Evolutionary conservation across 441 rosid species (phyloP), one percentile per base, ranked within the genome.

Genomic region (Melastoma candidum): DNA sequence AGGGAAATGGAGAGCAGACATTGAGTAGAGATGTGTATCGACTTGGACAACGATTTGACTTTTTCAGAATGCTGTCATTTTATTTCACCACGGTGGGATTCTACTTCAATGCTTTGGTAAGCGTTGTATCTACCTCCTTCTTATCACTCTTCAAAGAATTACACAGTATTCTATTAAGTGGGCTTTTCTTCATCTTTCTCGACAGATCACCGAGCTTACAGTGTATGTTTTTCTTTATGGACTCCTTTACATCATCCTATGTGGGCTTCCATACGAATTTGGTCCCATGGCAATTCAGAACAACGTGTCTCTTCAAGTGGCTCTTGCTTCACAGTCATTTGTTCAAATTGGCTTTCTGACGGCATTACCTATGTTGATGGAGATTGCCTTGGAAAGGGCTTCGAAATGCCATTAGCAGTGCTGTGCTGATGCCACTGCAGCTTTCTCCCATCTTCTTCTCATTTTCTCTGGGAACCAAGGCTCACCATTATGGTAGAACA

Each of bases 301-400:
- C 25, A 54, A 54, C n/a, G 25, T 14, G 26, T 26, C 57, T 46
- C 57, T 54, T 43, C 46, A 22, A 9, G 44, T 44, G 11, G 44
- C 44, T 54, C 57, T 54, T 41, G 44, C 43, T 13, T 44, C 43
- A 26, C 57, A 54, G 57, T 54, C 44, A 12, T 44, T 54, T 9
- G 44, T 54, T 13, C 57, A 54, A n/a, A 54, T 54, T 3, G 57
- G 57, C 6, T 27, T 54, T 22, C 17, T 54, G 46, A 54, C 26
- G 17, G 57, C 27, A 45, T 46, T 54, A 8, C 57, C 57, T 1
- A 39, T 54, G 57, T 17, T 54, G 17, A 22, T 54, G 48, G 57
- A 54, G 27, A 54, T n/a, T 24, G 14, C 25, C 3, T 27, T 54
- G 11, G 57, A 54, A 22, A 41, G 57, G 57, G 11, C 44, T 54